A percentile compares a stretch with the other conserved stretches of the same genome.
Evolutionary conservation across 805 yeast genomes (phyloP).

Genomic region (Osmozyma mogii): DNA sequence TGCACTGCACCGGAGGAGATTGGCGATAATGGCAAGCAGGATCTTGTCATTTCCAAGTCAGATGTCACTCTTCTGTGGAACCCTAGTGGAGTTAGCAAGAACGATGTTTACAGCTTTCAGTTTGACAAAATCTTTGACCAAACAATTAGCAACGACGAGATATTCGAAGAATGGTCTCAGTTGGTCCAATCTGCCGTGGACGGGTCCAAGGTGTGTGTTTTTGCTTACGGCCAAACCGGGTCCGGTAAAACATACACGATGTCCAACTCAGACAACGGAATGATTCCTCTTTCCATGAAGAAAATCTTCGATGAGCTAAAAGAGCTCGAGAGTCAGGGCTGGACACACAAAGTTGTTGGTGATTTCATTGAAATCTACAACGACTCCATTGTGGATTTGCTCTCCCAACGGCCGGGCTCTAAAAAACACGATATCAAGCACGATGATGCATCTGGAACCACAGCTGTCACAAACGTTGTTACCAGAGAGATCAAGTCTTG

Average conservation of each 20-base stretch:
- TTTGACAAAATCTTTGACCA: conserved; percentile 76
- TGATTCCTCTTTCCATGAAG: conserved; percentile 68
- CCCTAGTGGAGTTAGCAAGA: conserved; percentile 1
- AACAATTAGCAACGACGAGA: conserved; percentile 44
- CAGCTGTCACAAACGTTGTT: conserved; percentile 55
- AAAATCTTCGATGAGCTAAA: conserved; percentile 58
- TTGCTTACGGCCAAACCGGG: conserved; percentile 96
- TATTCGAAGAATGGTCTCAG: conserved; percentile 82
- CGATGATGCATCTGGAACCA: conserved; percentile 43
- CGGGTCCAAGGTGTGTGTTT: conserved; percentile 87
- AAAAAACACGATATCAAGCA: conserved; percentile 65
- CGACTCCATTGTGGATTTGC: conserved; percentile 67
- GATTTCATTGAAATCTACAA: conserved; percentile 88
- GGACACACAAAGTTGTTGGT: conserved; percentile 57
- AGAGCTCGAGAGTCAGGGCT: conserved; percentile 43
- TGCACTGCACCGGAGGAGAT: conserved; percentile 17
- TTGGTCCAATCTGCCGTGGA: conserved; percentile 60
- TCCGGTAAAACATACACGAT: conserved; percentile 91
- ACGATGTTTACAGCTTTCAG: conserved; percentile 34
- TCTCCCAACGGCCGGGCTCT: conserved; percentile 21
- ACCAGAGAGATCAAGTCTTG: conserved; percentile 39
- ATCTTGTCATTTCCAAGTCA: conserved; percentile 19
- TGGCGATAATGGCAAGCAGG: conserved; percentile 29
- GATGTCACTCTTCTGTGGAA: conserved; percentile 3
- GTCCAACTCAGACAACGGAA: conserved; percentile 64